These are phyloP conservation scores for Coemansia reversa DNA, from an alignment of 192 early-diverging fungal genomes.

Conservation along the genomic window DNA sequence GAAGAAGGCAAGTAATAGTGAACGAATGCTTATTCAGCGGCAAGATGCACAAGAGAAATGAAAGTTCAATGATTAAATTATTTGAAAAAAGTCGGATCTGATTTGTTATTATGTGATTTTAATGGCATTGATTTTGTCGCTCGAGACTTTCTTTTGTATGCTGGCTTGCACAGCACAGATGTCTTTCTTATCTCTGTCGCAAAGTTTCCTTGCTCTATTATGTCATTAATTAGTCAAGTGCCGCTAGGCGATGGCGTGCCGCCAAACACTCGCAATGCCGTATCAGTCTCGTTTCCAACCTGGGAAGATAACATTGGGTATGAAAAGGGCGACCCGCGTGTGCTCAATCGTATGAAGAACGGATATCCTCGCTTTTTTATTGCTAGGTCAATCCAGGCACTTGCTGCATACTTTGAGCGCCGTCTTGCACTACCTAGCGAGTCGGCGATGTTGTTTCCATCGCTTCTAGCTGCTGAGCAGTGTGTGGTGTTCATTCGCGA, in stretches of 20 bases:
- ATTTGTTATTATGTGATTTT: constrained; percentile 26
- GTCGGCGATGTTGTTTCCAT: constrained; percentile 73
- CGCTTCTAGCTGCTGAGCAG: constrained; percentile 61
- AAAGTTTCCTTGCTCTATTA: neutral
- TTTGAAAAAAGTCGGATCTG: constrained; percentile 8
- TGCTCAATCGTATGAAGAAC: constrained; percentile 67
- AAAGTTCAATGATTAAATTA: constrained; percentile 9
- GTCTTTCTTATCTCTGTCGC: neutral
- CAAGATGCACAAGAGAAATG: neutral
- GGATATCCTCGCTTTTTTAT: constrained; percentile 97
- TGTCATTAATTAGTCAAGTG: constrained; percentile 16
- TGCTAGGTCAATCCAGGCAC: constrained; percentile 48
- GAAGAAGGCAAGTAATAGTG: neutral
- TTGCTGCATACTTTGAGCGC: constrained; percentile 51
- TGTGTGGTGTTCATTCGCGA: constrained; percentile 43
- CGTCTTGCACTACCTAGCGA: constrained; percentile 69
- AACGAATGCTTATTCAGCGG: neutral
- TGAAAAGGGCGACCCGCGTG: constrained; percentile 78
- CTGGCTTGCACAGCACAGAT: neutral
- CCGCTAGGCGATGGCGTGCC: constrained; percentile 74
- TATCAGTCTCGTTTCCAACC: constrained; percentile 87
- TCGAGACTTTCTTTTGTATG: neutral
- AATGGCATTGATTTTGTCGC: neutral
- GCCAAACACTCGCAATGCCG: constrained; percentile 72
- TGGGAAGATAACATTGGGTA: constrained; percentile 92